These are phyloP conservation scores for Anisodus tanguticus DNA, from an alignment of 257 asterid species.

Conservation along the genomic window DNA sequence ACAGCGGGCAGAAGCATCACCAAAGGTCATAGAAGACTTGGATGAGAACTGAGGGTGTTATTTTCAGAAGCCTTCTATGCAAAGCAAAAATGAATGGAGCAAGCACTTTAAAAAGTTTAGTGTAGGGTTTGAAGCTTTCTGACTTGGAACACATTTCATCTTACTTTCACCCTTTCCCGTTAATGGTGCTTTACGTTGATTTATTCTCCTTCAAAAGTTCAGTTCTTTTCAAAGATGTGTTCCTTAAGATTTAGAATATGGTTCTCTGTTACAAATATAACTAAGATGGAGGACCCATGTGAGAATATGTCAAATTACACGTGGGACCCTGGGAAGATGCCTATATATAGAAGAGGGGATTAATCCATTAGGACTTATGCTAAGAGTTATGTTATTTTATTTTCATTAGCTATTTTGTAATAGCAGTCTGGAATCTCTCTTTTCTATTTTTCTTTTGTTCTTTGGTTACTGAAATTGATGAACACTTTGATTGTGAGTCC, in stretches of 20 bases:
- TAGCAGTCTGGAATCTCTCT: too few relatives aligned
- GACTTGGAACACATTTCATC: neutral
- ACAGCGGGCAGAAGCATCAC: neutral
- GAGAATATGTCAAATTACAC: too few relatives aligned
- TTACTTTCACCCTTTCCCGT: neutral
- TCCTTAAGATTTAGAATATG: neutral
- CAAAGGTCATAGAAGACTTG: neutral
- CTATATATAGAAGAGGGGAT: too few relatives aligned
- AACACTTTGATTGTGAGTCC: too few relatives aligned
- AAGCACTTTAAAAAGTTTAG: neutral
- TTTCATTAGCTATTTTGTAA: too few relatives aligned
- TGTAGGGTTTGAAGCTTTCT: neutral
- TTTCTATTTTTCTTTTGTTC: too few relatives aligned
- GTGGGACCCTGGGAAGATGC: too few relatives aligned
- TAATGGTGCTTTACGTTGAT: neutral
- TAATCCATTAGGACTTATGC: too few relatives aligned
- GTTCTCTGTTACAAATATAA: neutral
- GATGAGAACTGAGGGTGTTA: neutral
- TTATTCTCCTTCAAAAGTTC: neutral
- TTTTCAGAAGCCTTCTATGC: neutral
- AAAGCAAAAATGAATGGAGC: neutral
- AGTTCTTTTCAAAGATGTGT: neutral
- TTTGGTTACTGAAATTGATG: too few relatives aligned
- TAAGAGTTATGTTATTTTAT: too few relatives aligned
- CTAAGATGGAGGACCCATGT: too few relatives aligned